These are phyloP conservation scores for Collybiopsis confluens DNA, from an alignment of 768 basidiomycete genomes.

Conservation along the genomic window DNA sequence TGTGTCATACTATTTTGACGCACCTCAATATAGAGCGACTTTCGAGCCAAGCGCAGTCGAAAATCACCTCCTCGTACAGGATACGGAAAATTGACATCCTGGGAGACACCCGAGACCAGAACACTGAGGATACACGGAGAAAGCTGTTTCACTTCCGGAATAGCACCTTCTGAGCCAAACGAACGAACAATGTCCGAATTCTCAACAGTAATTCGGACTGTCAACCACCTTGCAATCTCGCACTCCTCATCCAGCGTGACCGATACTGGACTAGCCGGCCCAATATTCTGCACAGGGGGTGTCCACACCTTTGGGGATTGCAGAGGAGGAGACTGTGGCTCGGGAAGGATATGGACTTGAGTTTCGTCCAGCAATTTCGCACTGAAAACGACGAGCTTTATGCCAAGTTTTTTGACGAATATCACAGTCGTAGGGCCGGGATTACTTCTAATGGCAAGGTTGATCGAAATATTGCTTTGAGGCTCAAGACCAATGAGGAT, in stretches of 20 bases:
- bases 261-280: slow-evolving; percentile 10
- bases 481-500: slow-evolving; percentile 18
- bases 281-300: slow-evolving; percentile 11
- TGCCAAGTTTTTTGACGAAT: slow-evolving; percentile 21
- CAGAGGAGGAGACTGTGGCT: background rate
- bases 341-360: slow-evolving; percentile 16
- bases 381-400: slow-evolving; percentile 21
- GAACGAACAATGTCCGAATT: background rate
- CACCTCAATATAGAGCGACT: slow-evolving; percentile 28
- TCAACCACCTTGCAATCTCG: slow-evolving; percentile 3
- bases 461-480: slow-evolving; percentile 11
- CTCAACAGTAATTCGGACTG: background rate
- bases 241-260: slow-evolving; percentile 24
- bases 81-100: slow-evolving; percentile 21
- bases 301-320: background rate
- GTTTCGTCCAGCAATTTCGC: slow-evolving; percentile 22
- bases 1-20: background rate
- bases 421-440: slow-evolving; percentile 12
- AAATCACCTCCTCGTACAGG: slow-evolving; percentile 19
- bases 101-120: slow-evolving; percentile 7
- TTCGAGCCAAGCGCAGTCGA: slow-evolving; percentile 23
- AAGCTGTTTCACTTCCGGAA: slow-evolving; percentile 10
- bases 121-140: slow-evolving; percentile 20
- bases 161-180: slow-evolving; percentile 11
- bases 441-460: slow-evolving; percentile 20